Evolutionary conservation across 1,284 basidiomycete species (phyloP).

Genomic region (Sanghuangporus baumii): DNA sequence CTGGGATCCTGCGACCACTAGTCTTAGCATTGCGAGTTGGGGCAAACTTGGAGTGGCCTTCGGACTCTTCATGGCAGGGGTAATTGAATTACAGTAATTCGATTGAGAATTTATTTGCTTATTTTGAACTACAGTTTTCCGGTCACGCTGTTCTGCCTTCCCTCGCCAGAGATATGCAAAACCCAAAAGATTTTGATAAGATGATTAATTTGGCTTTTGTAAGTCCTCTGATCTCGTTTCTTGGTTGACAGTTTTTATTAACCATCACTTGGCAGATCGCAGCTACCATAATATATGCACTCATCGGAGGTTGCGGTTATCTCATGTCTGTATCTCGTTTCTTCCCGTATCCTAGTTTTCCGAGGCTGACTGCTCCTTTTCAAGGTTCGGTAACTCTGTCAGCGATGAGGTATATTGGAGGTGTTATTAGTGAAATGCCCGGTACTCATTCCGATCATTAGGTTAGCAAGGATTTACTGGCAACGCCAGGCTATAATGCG

Average conservation of each 20-base stretch:
- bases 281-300: constrained; percentile 72
- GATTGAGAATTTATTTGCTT: background rate
- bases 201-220: constrained; percentile 88
- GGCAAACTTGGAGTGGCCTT: constrained; percentile 71
- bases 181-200: constrained; percentile 73
- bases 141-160: constrained; percentile 93
- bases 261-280: constrained; percentile 42
- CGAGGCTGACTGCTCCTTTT: background rate
- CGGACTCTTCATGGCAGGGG: constrained; percentile 94
- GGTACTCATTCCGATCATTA: constrained; percentile 26
- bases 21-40: constrained; percentile 48
- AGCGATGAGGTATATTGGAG: constrained; percentile 69
- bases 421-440: background rate
- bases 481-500: constrained; percentile 70
- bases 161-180: constrained; percentile 84
- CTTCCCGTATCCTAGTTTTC: background rate
- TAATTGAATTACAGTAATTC: constrained; percentile 31
- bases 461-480: constrained; percentile 84
- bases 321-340: constrained; percentile 50
- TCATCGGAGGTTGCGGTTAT: constrained; percentile 85
- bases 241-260: background rate
- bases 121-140: constrained; percentile 53
- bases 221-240: constrained; percentile 24
- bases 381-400: constrained; percentile 65
- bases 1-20: constrained; percentile 69